A percentile compares a stretch with the other conserved stretches of the same genome.
Conservation (phyloP, 176 grass and related monocot genomes). For the Elymus sibiricus region DNA sequence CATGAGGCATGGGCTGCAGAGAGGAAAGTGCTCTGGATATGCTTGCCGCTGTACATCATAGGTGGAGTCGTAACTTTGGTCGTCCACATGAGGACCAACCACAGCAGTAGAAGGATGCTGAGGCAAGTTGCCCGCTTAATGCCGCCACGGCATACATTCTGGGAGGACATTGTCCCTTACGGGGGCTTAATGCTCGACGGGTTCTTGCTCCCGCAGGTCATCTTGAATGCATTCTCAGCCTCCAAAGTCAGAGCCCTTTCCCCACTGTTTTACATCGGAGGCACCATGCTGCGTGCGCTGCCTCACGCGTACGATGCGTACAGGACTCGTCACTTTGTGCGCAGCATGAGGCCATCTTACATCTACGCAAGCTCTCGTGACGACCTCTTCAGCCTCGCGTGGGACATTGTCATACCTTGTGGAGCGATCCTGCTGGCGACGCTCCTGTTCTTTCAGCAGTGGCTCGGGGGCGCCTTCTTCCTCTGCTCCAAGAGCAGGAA, state of each 20-base stretch:
- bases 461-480: conserved; percentile 64
- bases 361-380: conserved; percentile 53
- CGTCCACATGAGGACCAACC: conserved; percentile 41
- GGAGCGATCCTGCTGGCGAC: conserved; percentile 28
- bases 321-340: conserved; percentile 38
- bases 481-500: conserved; percentile 40
- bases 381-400: conserved; percentile 63
- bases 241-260: conserved; percentile 64
- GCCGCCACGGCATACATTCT: conserved; percentile 33
- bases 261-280: conserved; percentile 63
- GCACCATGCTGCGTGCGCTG: conserved; percentile 46
- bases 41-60: conserved; percentile 77
- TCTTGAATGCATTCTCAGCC: conserved; percentile 54
- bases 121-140: conserved; percentile 7
- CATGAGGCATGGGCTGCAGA: conserved; percentile 60
- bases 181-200: conserved; percentile 68
- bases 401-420: conserved; percentile 74
- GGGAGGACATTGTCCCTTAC: conserved; percentile 60
- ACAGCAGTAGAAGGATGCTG: conserved; percentile 16
- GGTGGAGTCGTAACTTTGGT: conserved; percentile 51
- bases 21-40: conserved; percentile 74
- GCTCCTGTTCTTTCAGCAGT: conserved; percentile 60
- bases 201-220: conserved; percentile 81
- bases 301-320: conserved; percentile 79
- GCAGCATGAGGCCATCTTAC: conserved; percentile 42